Conservation (phyloP, 2,329 filamentous ascomycete genomes). For the Phyllosticta capitalensis region DNA sequence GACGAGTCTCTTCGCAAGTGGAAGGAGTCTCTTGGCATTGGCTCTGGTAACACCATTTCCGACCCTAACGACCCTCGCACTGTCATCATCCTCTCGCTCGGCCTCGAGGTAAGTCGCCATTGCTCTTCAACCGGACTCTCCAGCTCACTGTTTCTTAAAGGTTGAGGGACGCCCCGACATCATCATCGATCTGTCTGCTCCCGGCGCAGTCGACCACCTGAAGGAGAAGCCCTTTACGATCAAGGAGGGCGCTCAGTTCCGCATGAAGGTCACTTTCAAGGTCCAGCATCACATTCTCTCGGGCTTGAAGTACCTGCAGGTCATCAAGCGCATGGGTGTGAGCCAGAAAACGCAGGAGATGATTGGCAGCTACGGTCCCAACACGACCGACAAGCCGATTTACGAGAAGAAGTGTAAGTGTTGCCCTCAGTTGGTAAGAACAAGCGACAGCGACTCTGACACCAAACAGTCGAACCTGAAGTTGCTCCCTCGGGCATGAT, state of each 20-base stretch:
- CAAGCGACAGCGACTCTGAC: not conserved
- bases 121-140: no score
- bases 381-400: slow-evolving; percentile 72
- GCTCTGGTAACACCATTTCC: slow-evolving; percentile 44
- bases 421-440: not conserved
- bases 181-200: slow-evolving; percentile 71
- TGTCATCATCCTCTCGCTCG: slow-evolving; percentile 86
- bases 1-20: slow-evolving; percentile 96
- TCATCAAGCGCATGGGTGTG: slow-evolving; percentile 82
- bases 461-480: slow-evolving; percentile 67
- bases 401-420: slow-evolving; percentile 88
- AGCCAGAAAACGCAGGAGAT: slow-evolving; percentile 93
- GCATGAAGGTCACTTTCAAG: slow-evolving; percentile 89
- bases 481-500: slow-evolving; percentile 89
- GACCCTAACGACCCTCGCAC: slow-evolving; percentile 67
- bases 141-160: slow-evolving; percentile 2
- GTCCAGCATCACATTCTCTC: slow-evolving; percentile 95
- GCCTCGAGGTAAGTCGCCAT: slow-evolving; percentile 52
- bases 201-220: slow-evolving; percentile 64
- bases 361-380: slow-evolving; percentile 93
- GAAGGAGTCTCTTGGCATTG: slow-evolving; percentile 91
- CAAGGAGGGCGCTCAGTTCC: slow-evolving; percentile 90
- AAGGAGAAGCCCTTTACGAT: slow-evolving; percentile 94
- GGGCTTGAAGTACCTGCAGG: slow-evolving; percentile 90
- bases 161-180: slow-evolving; percentile 74